Base-by-base conservation (phyloP, 2,329 filamentous ascomycete species). In the Mycosphaerella sp. region DNA sequence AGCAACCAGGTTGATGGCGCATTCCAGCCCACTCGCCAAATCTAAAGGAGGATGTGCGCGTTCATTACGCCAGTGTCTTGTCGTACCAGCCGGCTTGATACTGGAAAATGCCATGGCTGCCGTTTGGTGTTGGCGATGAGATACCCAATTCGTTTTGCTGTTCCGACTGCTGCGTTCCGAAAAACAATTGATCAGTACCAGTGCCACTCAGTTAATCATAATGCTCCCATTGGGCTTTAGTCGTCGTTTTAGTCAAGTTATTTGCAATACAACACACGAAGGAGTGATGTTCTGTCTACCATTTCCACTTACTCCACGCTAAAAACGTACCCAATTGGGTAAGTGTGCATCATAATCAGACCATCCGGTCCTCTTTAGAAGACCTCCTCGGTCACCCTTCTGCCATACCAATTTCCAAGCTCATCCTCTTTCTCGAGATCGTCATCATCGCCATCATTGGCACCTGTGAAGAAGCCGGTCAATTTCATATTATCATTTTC, bases 341-440 rank as follows among this genome's bases (percentile, higher is more conserved):
- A 21, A 21, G 21, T 21, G 21, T 21, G 26, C 26, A 29, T 29
- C 26, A 29, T 29, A 9, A 36, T 36, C 34, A 38, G 17, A 23
- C 39, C 2, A 38, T 21, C 26, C 21, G 21, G 21, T 21, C 21
- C 21, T 41, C 10, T 44, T 69, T 64, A 93, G 65, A 93, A 89
- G 17, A 86, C 81, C 61, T 87, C 85, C 54, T 85, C 73, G 1
- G 81, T 81, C 7, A 81, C 80, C n/a, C 83, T 77, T 53, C 78
- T 82, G 2, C 92, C 91, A 72, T 89, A 96, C 91, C 91, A 96
- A 26, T 80, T 78, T 1, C 81, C 83, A 52, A 95, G 71, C 70
- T 95, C 89, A 68, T 83, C 81, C 4, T 71, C 76, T 45, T 62
- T 76, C 58, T 70, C 76, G 36, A 75, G 77, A 29, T 71, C 76